Evolutionary conservation across 768 basidiomycete species (phyloP).

Genomic region (Rossbeevera mucosa): DNA sequence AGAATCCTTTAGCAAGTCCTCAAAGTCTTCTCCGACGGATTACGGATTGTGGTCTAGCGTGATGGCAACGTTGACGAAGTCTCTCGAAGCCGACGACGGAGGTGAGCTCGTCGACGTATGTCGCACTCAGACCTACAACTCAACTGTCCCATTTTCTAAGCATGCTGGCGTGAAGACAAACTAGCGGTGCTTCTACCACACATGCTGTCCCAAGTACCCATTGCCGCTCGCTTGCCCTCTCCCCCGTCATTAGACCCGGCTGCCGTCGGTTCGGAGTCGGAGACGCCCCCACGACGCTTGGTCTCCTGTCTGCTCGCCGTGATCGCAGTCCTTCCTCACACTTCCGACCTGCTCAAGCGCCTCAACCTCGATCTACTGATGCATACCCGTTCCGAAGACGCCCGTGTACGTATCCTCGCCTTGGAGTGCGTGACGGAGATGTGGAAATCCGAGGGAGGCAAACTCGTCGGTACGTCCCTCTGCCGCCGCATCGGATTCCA

Average conservation of each 20-base stretch:
- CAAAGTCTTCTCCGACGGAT: slow-evolving; percentile 25
- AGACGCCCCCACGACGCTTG: slow-evolving; percentile 11
- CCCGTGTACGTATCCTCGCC: slow-evolving; percentile 63
- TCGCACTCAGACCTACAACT: neutral
- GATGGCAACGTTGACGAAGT: slow-evolving; percentile 59
- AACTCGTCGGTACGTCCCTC: slow-evolving; percentile 57
- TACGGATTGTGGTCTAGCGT: slow-evolving; percentile 58
- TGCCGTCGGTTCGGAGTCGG: neutral
- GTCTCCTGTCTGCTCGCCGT: slow-evolving; percentile 18
- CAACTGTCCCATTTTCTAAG: slow-evolving; percentile 36
- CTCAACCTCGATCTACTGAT: slow-evolving; percentile 83
- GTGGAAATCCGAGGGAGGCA: slow-evolving; percentile 74
- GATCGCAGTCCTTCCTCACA: slow-evolving; percentile 12
- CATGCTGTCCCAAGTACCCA: slow-evolving; percentile 62
- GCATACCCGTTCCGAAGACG: slow-evolving; percentile 84
- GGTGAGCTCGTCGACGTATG: slow-evolving; percentile 40
- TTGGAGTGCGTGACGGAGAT: slow-evolving; percentile 63
- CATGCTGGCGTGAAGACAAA: slow-evolving; percentile 87
- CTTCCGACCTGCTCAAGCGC: slow-evolving; percentile 54
- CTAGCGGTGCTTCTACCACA: slow-evolving; percentile 55
- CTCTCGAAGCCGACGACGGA: slow-evolving; percentile 74
- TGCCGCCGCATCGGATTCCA: neutral
- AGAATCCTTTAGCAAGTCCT: slow-evolving; percentile 39
- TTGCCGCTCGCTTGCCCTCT: slow-evolving; percentile 33
- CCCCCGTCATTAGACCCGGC: neutral